Conservation (phyloP, 139 green algal genomes). For the Yamagishiella unicocca region DNA sequence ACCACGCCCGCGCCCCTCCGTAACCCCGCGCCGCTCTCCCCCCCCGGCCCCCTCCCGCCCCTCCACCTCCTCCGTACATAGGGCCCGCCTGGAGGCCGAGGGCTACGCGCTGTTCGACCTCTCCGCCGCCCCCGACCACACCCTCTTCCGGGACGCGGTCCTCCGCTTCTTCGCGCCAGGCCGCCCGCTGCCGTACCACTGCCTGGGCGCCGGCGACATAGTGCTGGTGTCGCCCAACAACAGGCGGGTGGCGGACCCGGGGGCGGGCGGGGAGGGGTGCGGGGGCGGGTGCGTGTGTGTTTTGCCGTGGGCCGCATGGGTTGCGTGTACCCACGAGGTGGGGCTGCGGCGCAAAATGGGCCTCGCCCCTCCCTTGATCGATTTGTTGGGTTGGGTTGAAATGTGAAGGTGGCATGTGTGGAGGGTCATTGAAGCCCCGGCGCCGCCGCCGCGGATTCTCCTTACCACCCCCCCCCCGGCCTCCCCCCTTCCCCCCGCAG, state of each 20-base stretch:
- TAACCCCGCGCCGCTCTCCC: no score
- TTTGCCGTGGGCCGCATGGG: neutral
- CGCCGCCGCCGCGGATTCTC: neutral
- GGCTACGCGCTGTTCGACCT: slow-evolving; percentile 69
- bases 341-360: no score
- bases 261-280: neutral
- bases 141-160: slow-evolving; percentile 62
- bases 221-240: slow-evolving; percentile 41
- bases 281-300: neutral
- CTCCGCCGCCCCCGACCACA: slow-evolving; percentile 50
- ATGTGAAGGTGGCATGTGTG: neutral
- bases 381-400: neutral
- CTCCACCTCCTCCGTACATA: slow-evolving; percentile 6
- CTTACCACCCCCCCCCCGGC: neutral
- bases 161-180: slow-evolving; percentile 60
- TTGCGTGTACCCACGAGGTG: no score
- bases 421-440: neutral
- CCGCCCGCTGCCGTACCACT: slow-evolving; percentile 65
- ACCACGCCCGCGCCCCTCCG: no score
- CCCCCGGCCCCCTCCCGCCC: neutral
- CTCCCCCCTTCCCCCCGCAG: neutral
- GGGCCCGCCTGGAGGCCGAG: slow-evolving; percentile 57
- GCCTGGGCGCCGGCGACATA: slow-evolving; percentile 48
- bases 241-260: neutral
- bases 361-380: no score